Percentiles rank a stretch among this genome's conserved stretches.
phyloP scores from a whole-genome alignment of 139 green algal genomes.

The Coelastrella sp. region DNA sequence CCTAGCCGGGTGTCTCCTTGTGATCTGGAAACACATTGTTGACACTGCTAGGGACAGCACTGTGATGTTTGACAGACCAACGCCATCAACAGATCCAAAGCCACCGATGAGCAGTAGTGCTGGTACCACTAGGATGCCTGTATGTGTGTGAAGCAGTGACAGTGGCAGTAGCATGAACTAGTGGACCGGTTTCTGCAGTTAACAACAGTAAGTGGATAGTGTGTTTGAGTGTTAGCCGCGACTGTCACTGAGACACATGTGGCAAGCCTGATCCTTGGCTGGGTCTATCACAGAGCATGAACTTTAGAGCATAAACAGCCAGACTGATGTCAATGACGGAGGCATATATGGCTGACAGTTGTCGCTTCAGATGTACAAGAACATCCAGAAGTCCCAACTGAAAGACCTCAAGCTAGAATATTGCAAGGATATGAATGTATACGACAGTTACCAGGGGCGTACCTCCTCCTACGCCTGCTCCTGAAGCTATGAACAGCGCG shows the following conservation, averaged over 20 bases:
- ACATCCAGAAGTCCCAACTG: too few species aligned
- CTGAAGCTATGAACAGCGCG: slow-evolving; percentile 6
- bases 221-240: not conserved
- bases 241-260: not conserved
- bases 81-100: not conserved
- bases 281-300: too few species aligned
- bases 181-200: too few species aligned
- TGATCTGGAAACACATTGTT: not conserved
- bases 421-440: too few species aligned
- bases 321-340: too few species aligned
- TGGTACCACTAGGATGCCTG: slow-evolving; percentile 9
- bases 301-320: too few species aligned
- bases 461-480: slow-evolving; percentile 16
- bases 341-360: too few species aligned
- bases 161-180: too few species aligned
- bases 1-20: not conserved
- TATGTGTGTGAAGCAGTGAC: not conserved
- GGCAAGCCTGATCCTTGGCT: not conserved
- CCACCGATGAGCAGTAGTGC: not conserved
- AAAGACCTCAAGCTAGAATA: too few species aligned
- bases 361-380: too few species aligned
- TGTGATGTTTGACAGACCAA: not conserved
- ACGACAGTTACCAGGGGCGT: too few species aligned
- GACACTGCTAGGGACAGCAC: not conserved
- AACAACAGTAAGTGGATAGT: too few species aligned